Base-by-base conservation (phyloP, 768 basidiomycete species). In the Brasilioporus rufonigricans region DNA sequence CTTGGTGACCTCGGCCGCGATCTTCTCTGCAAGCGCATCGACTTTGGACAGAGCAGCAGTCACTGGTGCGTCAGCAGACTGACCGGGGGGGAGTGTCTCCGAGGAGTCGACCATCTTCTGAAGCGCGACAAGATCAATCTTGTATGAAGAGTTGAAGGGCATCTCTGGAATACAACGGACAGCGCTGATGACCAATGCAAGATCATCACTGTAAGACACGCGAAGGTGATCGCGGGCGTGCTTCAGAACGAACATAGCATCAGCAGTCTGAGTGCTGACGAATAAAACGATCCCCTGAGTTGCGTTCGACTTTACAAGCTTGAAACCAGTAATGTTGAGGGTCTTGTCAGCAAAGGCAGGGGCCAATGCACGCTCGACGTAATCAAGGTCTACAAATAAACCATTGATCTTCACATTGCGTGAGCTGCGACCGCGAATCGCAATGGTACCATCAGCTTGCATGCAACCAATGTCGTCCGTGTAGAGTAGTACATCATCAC, bases 21-120 rank as follows among this genome's bases (percentile, higher is more conserved):
- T 72, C 40, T 64, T 65, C 60, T 66, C 67, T 32, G 73, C 72
- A 38, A 74, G 58, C 11, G 64, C 60, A 13, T 68, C 62, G 7
- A 59, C 44, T 24, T 49, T 32, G 31, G 65, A 68, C 14, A 48
- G 57, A 48, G 39, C 36, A 54, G 35, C 44, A 47, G 36, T 57
- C 58, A 43, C 48, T 9, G 41, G 51, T 19, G 48, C 52, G 13
- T 61, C 23, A 11, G 58, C 58, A 38, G 5, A 45, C 14, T 36
- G 16, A 13, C 58, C 47, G 16, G 47, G 58, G 48, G 41, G 36
- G 19, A 61, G 29, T 23, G 3, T 16, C 8, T 60, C 52, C 14
- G 38, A 36, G 46, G 58, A 55, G 38, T 59, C 58, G 1, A 31
- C 47, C 52, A 60, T 49, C 46, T 41, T 55, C 38, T 59, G 58